A percentile compares a stretch with the other conserved stretches of the same genome.
Evolutionary conservation across 495 filamentous ascomycete genomes (phyloP).

Genomic region (Aspergillus egyptiacus): DNA sequence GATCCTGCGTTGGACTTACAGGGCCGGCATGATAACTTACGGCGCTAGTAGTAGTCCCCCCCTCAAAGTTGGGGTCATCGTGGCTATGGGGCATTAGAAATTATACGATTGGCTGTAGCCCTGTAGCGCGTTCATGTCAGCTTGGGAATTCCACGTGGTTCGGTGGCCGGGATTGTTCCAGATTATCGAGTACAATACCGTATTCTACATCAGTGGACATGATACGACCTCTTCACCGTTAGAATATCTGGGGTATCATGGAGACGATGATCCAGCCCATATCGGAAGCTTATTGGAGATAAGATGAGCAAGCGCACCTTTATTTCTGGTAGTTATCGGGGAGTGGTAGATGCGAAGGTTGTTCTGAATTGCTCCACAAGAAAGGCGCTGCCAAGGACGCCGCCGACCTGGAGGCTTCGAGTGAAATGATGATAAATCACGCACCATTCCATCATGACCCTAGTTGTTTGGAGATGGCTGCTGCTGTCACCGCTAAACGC

Average conservation of each 20-base stretch:
- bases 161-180: constrained; percentile 11
- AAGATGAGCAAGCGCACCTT: constrained; percentile 5
- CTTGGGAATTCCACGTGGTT: constrained; percentile 21
- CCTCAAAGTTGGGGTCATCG: constrained; percentile 17
- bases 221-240: neutral
- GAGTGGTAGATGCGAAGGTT: neutral
- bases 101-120: constrained; percentile 12
- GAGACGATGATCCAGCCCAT: neutral
- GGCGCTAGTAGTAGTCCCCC: constrained; percentile 16
- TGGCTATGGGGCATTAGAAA: constrained; percentile 10
- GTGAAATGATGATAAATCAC: constrained; percentile 15
- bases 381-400: constrained; percentile 15
- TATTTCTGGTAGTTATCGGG: neutral
- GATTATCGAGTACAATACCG: neutral
- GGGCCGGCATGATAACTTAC: neutral
- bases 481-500: constrained; percentile 10
- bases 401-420: constrained; percentile 6
- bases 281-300: constrained; percentile 11
- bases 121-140: constrained; percentile 2
- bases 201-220: too few species aligned
- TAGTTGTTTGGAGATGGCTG: neutral
- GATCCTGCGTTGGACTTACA: neutral
- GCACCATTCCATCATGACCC: constrained; percentile 3
- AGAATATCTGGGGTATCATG: neutral
- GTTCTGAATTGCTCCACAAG: constrained; percentile 9